A percentile compares a stretch with the other conserved stretches of the same genome.
phyloP scores from a whole-genome alignment of 2,329 filamentous ascomycete species.

The Colletotrichum melonis region DNA sequence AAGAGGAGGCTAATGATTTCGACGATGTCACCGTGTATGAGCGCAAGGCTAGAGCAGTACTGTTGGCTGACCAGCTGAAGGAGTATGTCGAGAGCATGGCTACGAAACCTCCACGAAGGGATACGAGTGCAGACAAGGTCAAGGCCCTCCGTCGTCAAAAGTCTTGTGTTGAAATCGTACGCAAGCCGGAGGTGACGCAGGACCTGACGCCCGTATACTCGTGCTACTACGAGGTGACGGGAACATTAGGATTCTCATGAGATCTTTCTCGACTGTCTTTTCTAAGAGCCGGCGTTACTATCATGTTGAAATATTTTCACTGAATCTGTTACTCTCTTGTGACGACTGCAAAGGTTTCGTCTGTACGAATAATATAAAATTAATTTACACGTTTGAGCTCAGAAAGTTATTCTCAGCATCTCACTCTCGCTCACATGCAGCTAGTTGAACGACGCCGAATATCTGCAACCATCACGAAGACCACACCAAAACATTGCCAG shows the following conservation, averaged over 20 bases:
- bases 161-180: slow-evolving; percentile 9
- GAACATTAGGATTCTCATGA: background rate
- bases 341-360: background rate
- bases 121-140: background rate
- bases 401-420: no score
- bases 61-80: slow-evolving; percentile 29
- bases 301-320: background rate
- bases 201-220: slow-evolving; percentile 34
- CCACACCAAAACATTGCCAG: background rate
- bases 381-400: no score
- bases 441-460: background rate
- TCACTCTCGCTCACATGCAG: background rate
- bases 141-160: background rate
- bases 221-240: slow-evolving; percentile 34
- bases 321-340: background rate
- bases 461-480: background rate
- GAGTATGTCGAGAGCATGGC: slow-evolving; percentile 30
- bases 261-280: no score
- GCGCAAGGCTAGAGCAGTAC: slow-evolving; percentile 24
- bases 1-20: slow-evolving; percentile 50
- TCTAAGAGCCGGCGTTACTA: background rate
- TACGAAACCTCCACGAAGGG: background rate
- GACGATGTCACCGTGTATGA: slow-evolving; percentile 44
- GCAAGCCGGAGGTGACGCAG: slow-evolving; percentile 29
- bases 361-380: background rate